A percentile compares a stretch with the other conserved stretches of the same genome.
phyloP scores from a whole-genome alignment of 2,329 filamentous ascomycete species.

The Leptographium radiaticola region DNA sequence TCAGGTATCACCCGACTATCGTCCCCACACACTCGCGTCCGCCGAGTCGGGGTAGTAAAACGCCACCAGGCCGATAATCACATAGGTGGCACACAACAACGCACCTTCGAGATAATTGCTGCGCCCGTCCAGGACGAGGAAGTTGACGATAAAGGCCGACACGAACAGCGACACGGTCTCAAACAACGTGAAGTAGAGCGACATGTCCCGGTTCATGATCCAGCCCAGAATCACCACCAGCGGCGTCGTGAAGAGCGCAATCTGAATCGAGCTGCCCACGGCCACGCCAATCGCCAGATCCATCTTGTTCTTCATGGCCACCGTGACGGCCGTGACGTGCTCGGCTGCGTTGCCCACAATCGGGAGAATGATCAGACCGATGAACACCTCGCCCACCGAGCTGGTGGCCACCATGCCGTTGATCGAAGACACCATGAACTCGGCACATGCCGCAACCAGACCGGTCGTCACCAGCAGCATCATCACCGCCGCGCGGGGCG shows the following conservation, averaged over 20 bases:
- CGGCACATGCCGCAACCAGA: slow-evolving; percentile 54
- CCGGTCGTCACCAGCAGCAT: slow-evolving; percentile 50
- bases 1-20: background rate
- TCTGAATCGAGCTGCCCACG: slow-evolving; percentile 59
- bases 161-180: slow-evolving; percentile 82
- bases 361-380: slow-evolving; percentile 58
- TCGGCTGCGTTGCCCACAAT: slow-evolving; percentile 64
- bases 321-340: slow-evolving; percentile 57
- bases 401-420: slow-evolving; percentile 44
- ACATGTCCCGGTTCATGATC: slow-evolving; percentile 55
- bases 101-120: slow-evolving; percentile 80
- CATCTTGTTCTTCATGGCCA: slow-evolving; percentile 65
- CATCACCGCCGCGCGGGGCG: slow-evolving; percentile 43
- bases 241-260: slow-evolving; percentile 58
- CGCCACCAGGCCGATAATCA: slow-evolving; percentile 54
- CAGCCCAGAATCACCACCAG: slow-evolving; percentile 60
- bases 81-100: slow-evolving; percentile 50
- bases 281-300: slow-evolving; percentile 61
- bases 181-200: slow-evolving; percentile 76
- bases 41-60: slow-evolving; percentile 49
- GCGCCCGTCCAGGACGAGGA: slow-evolving; percentile 71
- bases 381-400: slow-evolving; percentile 50
- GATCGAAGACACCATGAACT: slow-evolving; percentile 58
- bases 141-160: slow-evolving; percentile 76
- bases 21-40: slow-evolving; percentile 26